Evolutionary conservation across 352 stramenopile species (phyloP).

Genomic region (Globisporangium apiculatum): DNA sequence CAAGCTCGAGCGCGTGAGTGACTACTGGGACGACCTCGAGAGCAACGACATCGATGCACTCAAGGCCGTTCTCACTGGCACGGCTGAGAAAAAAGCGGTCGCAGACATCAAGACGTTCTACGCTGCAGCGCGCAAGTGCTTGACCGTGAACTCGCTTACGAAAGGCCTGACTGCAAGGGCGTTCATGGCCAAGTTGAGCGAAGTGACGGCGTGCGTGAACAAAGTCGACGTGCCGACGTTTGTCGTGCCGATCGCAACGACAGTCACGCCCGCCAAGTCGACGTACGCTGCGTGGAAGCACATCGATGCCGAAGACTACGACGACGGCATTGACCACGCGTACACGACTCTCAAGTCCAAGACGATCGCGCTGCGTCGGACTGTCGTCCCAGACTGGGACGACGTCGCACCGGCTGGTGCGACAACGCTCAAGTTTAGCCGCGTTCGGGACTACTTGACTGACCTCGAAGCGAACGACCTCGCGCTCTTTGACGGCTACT

Average conservation of each 20-base stretch:
- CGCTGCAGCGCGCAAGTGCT: not conserved
- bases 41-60: not conserved
- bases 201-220: not conserved
- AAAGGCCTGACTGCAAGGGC: not conserved
- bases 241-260: not conserved
- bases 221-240: not conserved
- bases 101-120: not conserved
- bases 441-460: slow-evolving; percentile 2
- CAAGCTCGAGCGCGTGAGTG: not conserved
- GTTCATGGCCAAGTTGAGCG: not conserved
- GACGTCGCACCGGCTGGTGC: slow-evolving; percentile 4
- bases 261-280: not conserved
- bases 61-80: not conserved
- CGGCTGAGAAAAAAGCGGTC: not conserved
- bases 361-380: slow-evolving; percentile 4
- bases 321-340: not conserved
- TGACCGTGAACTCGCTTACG: not conserved
- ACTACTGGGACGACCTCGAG: slow-evolving; percentile 4
- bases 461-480: slow-evolving; percentile 5
- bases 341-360: slow-evolving; percentile 1
- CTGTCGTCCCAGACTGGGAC: slow-evolving; percentile 4
- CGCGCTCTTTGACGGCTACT: not conserved
- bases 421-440: slow-evolving; percentile 2
- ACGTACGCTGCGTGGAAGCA: not conserved
- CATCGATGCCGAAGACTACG: not conserved